Percentiles rank a stretch among this genome's conserved stretches.
phyloP scores from a whole-genome alignment of 345 rosid genomes.

The Erysimum cheiranthoides region DNA sequence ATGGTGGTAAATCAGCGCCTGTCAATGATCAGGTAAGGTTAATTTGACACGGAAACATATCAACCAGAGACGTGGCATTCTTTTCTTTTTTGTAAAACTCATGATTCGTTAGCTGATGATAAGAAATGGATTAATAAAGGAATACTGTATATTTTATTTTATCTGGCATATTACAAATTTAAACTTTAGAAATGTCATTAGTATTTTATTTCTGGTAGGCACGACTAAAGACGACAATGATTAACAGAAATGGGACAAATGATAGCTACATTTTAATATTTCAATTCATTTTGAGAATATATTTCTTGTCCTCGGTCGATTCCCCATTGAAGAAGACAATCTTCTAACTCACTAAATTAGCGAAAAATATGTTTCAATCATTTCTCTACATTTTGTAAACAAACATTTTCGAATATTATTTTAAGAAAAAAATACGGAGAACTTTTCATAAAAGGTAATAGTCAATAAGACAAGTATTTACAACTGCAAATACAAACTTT shows the following conservation, averaged over 20 bases:
- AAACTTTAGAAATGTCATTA: not conserved
- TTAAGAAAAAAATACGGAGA: not conserved
- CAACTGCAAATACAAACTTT: constrained; percentile 24
- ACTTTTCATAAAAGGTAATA: not conserved
- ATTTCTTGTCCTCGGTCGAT: constrained; percentile 2
- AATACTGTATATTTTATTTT: not conserved
- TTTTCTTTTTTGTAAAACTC: not conserved
- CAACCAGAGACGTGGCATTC: constrained; percentile 29
- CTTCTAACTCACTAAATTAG: not conserved
- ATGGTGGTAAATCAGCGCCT: constrained; percentile 19
- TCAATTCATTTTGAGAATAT: not conserved
- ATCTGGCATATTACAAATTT: constrained; percentile 8
- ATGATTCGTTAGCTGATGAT: not conserved
- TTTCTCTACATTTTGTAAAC: not conserved
- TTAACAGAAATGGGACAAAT: not conserved
- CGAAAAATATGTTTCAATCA: not conserved
- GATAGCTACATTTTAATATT: not conserved
- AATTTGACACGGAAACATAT: constrained; percentile 18
- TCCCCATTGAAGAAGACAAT: not conserved
- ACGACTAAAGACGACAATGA: not conserved
- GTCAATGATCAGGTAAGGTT: constrained; percentile 26
- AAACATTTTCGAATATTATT: not conserved
- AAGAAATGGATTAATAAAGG: not conserved
- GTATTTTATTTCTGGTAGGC: not conserved
- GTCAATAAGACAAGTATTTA: constrained; percentile 28